Evolutionary conservation across 805 yeast species (phyloP), one percentile per base, ranked within the genome.

Genomic region (Cyberlindnera maclurae): DNA sequence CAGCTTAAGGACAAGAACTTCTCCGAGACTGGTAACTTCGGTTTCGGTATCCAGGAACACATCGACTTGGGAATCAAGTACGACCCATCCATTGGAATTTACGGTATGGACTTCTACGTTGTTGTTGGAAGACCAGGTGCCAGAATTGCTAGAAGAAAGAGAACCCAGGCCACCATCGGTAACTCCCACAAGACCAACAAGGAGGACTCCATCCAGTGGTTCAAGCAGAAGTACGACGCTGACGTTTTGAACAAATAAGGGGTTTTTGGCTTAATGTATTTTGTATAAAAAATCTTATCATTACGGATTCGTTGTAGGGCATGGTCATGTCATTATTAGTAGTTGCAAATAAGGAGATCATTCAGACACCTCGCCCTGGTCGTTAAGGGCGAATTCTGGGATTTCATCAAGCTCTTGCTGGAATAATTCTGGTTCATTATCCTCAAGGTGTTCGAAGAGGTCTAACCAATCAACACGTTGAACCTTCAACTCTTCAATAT

Each of bases 81-180:
- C 78, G 98, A 93, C 74, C 98, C 98, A 73, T 79, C 85, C 67
- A 93, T 93, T 65, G 97, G 97, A 71, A 93, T 93, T 70, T 93
- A 90, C 93, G 98, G 98, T 82, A 93, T 84, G 94, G 98, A 93
- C 76, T 93, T 93, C 87, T 93, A 89, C 89, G 88, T 93, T 67
- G 96, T 90, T 67, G 76, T 93, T 77, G 97, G 96, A 71, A 90
- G 98, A 78, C 93, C 96, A 68, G 98, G 98, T 77, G 82, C 79
- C 79, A 86, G 98, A 78, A 85, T 93, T 62, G 79, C 97, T 65
- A 90, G 97, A 81, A 84, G 93, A 83, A 93, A 93, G 95, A 86
- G 95, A 78, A 75, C 84, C 67, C 76, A 79, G 67, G 75, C 87
- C 63, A 74, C 71, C 60, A 76, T 93, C 60, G 98, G 98, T 75